Percentiles rank a stretch among this genome's conserved stretches.
These are phyloP conservation scores for Phytophthora brassicae DNA, from an alignment of 352 stramenopile genomes.

Conservation along the genomic window DNA sequence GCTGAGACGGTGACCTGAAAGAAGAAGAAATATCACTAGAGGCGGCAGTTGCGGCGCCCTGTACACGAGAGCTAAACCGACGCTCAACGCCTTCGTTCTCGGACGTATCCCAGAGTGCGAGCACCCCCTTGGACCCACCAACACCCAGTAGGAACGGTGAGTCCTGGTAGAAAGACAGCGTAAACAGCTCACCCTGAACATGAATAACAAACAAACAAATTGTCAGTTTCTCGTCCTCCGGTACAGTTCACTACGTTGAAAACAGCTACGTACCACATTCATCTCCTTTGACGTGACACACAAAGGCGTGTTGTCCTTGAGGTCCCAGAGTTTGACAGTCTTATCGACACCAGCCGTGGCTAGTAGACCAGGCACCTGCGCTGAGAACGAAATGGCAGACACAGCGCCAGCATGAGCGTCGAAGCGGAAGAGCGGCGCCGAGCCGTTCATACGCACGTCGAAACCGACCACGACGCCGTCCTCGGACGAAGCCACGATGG, in stretches of 20 bases:
- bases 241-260: not conserved
- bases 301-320: slow-evolving; percentile 65
- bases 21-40: slow-evolving; percentile 64
- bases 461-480: slow-evolving; percentile 94
- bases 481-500: slow-evolving; percentile 93
- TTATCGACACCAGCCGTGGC: slow-evolving; percentile 97
- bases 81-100: slow-evolving; percentile 87
- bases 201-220: slow-evolving; percentile 9
- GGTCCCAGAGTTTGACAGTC: slow-evolving; percentile 98
- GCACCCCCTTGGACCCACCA: slow-evolving; percentile 85
- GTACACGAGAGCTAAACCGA: slow-evolving; percentile 77
- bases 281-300: slow-evolving; percentile 92
- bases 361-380: slow-evolving; percentile 91
- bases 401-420: slow-evolving; percentile 89
- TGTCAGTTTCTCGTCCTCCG: slow-evolving; percentile 2
- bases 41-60: slow-evolving; percentile 29
- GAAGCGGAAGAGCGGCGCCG: slow-evolving; percentile 90
- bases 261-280: slow-evolving; percentile 78
- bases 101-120: slow-evolving; percentile 90
- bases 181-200: slow-evolving; percentile 86
- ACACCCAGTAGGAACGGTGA: slow-evolving; percentile 88
- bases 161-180: slow-evolving; percentile 90
- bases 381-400: slow-evolving; percentile 85
- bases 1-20: slow-evolving; percentile 71
- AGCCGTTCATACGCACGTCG: slow-evolving; percentile 96